A percentile compares a stretch with the other conserved stretches of the same genome.
phyloP scores from a whole-genome alignment of 163 green algal species.

The Trebouxia gelatinosa region DNA sequence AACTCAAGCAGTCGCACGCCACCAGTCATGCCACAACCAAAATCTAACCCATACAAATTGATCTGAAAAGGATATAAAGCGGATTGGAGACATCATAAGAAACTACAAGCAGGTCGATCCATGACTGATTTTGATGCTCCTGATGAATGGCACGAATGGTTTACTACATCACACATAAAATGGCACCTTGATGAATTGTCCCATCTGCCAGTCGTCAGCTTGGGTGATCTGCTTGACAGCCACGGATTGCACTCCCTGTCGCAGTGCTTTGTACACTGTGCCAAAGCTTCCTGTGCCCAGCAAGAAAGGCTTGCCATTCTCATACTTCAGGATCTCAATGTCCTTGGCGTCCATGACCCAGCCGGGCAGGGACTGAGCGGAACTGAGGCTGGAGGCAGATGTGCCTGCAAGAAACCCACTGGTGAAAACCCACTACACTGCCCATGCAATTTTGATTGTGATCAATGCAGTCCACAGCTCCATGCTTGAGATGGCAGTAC shows the following conservation, averaged over 20 bases:
- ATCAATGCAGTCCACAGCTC: not conserved
- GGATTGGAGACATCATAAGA: too few species aligned
- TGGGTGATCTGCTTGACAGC: constrained; percentile 25
- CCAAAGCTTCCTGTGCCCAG: constrained; percentile 26
- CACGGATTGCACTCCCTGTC: constrained; percentile 17
- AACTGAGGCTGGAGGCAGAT: constrained; percentile 13
- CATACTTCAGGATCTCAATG: constrained; percentile 4
- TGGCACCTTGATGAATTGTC: constrained; percentile 15
- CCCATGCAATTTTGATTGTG: not conserved
- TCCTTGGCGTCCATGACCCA: constrained; percentile 21
- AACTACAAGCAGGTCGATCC: too few species aligned
- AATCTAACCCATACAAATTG: too few species aligned
- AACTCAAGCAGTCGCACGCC: too few species aligned
- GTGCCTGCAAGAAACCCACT: not conserved
- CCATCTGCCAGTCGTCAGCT: constrained; percentile 22
- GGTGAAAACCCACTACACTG: not conserved
- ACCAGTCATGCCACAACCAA: too few species aligned
- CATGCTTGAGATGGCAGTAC: not conserved
- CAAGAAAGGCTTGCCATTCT: constrained; percentile 2
- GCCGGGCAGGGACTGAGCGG: not conserved
- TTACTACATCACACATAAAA: not conserved
- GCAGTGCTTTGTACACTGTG: constrained; percentile 21
- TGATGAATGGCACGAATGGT: not conserved
- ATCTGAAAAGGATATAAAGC: too few species aligned
- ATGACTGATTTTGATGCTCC: too few species aligned